Conservation (phyloP, 768 basidiomycete species). For the Leccinum uliginosum region DNA sequence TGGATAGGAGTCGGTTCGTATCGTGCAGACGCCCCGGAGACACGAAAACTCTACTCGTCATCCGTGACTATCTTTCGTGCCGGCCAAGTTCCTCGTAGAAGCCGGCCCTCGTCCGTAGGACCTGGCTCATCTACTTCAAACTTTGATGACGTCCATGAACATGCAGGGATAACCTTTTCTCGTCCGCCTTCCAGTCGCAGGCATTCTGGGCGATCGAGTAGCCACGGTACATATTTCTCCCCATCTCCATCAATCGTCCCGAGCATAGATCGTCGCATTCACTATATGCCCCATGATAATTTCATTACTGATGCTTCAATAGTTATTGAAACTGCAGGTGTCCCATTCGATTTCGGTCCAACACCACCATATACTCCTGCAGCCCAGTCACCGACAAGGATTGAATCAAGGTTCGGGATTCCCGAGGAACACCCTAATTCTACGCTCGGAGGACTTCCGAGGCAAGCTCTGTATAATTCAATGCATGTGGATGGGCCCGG, state of each 20-base stretch:
- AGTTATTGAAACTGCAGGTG: background rate
- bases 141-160: constrained; percentile 1
- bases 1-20: constrained; percentile 57
- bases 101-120: constrained; percentile 21
- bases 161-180: background rate
- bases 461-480: constrained; percentile 11
- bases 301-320: background rate
- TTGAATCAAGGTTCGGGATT: background rate
- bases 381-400: background rate
- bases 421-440: constrained; percentile 10
- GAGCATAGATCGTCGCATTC: background rate
- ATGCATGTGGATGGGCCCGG: background rate
- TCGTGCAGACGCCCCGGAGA: constrained; percentile 71
- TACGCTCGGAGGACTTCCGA: constrained; percentile 18
- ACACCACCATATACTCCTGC: constrained; percentile 23
- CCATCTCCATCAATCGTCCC: background rate
- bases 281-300: background rate
- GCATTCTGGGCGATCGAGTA: constrained; percentile 1
- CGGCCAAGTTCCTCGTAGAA: constrained; percentile 33
- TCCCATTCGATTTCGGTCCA: constrained; percentile 15
- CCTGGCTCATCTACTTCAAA: constrained; percentile 13
- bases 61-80: constrained; percentile 75
- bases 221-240: background rate
- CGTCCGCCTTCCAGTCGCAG: constrained; percentile 4
- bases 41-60: constrained; percentile 67